Evolutionary conservation across 306 rosid genomes (phyloP), one percentile per base, ranked within the genome.

Genomic region (Vicia faba): DNA sequence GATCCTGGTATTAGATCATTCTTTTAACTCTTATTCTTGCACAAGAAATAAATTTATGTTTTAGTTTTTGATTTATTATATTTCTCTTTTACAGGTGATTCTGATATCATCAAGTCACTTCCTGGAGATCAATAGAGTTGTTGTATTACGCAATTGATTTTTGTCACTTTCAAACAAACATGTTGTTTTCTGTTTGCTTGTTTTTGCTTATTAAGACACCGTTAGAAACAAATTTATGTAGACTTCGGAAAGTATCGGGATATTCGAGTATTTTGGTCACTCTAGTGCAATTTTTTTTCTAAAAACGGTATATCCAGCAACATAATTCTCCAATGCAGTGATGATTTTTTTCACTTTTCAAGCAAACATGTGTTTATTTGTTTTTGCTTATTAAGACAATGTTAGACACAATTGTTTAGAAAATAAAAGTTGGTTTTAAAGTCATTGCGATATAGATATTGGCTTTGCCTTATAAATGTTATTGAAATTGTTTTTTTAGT

Each of bases 1-100:
- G 96, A 89, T 74, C 88, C 95, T 2, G 96, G 96, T 89, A 83
- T 18, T n/a, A 23, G 10, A 6, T 15, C 12, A 11, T 5, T 33
- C 23, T 1, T 11, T 31, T 6, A 29, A 9, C 0, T 11, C 54
- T 53, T 50, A 12, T 16, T 54, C 54, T 23, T 14, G 8, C 20
- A 8, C 55, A 5, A 4, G 11, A 9, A 55, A 8, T 11, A 19
- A 12, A 0, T 8, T 5, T 40, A 23, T 5, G 5, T 54, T 12
- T 40, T 51, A 18, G 15, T 11, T 70, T 57, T 28, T 69, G 41
- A 13, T 15, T 8, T 16, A 11, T 38, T 15, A 2, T 33, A 3
- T n/a, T 54, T 0, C 35, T 15, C 70, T 8, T 66, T 77, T 73
- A 80, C 83, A 83, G 87, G 87, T 67, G 87, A 83, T 58, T 83